Evolutionary conservation across 495 filamentous ascomycete species (phyloP).

Genomic region (Aspergillus leporis): DNA sequence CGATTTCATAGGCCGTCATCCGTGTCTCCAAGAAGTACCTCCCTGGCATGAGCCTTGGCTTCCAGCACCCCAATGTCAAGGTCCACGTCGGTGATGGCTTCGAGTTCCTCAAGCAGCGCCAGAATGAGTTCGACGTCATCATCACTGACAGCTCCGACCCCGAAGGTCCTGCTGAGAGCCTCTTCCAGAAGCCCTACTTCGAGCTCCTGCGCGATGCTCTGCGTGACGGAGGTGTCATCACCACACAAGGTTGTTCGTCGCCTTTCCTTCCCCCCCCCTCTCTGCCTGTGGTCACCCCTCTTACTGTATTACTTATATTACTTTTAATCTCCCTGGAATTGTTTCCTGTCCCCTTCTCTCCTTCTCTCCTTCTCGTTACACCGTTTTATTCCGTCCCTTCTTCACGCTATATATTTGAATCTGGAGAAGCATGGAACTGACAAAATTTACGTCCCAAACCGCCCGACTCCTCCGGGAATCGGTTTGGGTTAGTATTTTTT

Average conservation of each 20-base stretch:
- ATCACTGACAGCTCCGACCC: conserved; percentile 99
- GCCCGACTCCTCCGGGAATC: conserved; percentile 31
- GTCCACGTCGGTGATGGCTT: conserved; percentile 95
- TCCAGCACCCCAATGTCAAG: conserved; percentile 89
- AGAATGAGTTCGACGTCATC: conserved; percentile 98
- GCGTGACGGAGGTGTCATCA: conserved; percentile 94
- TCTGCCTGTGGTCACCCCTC: conserved; percentile 5
- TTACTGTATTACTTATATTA: conserved; percentile 13
- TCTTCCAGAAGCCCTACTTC: conserved; percentile 99
- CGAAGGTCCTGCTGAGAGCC: conserved; percentile 89
- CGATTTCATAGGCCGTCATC: conserved; percentile 74
- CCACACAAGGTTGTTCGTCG: conserved; percentile 99
- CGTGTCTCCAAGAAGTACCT: conserved; percentile 98
- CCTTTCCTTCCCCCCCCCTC: conserved; percentile 54
- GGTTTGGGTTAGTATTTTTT: conserved; percentile 35
- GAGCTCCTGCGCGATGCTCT: conserved; percentile 86
- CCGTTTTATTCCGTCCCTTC: conserved; percentile 4
- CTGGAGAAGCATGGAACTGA: conserved; percentile 30
- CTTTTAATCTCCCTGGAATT: conserved; percentile 5
- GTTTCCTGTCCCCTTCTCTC: conserved; percentile 12
- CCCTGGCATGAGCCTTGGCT: conserved; percentile 88
- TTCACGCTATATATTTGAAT: conserved; percentile 1
- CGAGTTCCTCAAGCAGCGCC: conserved; percentile 89
- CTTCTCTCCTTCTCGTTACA: conserved; percentile 8
- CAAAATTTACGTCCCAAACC: conserved; percentile 32